Evolutionary conservation across 2,329 filamentous ascomycete species (phyloP).

Genomic region (Clarireedia hainanense): DNA sequence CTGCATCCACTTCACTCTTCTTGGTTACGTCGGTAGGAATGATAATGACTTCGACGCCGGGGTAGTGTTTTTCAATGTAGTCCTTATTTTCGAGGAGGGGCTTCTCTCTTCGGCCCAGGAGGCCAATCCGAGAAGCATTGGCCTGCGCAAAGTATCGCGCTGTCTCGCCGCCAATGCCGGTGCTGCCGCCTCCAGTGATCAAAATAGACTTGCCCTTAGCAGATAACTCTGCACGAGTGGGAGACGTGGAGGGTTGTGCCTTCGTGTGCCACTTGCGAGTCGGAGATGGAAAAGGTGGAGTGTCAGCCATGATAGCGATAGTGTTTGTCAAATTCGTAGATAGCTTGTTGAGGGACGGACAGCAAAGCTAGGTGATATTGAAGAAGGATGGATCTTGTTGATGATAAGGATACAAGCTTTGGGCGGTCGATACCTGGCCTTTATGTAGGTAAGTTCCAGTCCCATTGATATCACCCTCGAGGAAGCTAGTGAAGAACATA

Average conservation of each 20-base stretch:
- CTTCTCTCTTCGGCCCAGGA: slow-evolving; percentile 35
- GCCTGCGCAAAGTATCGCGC: slow-evolving; percentile 37
- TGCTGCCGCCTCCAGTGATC: slow-evolving; percentile 36
- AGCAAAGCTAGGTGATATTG: no score
- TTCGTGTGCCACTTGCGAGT: slow-evolving; percentile 32
- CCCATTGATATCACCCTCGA: no score
- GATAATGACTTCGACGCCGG: slow-evolving; percentile 29
- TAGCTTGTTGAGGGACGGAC: no score
- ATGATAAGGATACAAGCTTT: no score
- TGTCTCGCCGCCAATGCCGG: slow-evolving; percentile 38
- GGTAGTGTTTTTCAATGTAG: slow-evolving; percentile 29
- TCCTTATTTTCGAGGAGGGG: slow-evolving; percentile 32
- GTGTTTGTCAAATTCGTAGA: no score
- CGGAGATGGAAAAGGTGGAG: slow-evolving; percentile 31
- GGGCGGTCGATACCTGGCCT: no score
- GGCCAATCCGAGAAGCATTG: slow-evolving; percentile 35
- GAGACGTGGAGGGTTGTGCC: slow-evolving; percentile 32
- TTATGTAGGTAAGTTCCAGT: no score
- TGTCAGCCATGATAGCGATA: no score
- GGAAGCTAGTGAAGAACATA: no score
- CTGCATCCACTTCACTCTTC: slow-evolving; percentile 27
- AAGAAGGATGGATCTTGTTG: no score
- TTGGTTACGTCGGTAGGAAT: slow-evolving; percentile 30
- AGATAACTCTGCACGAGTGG: slow-evolving; percentile 34
- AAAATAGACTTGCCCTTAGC: slow-evolving; percentile 34